Percentiles rank a stretch among this genome's conserved stretches.
Evolutionary conservation across 495 filamentous ascomycete species (phyloP).

Genomic region (Annulohypoxylon maeteangense): DNA sequence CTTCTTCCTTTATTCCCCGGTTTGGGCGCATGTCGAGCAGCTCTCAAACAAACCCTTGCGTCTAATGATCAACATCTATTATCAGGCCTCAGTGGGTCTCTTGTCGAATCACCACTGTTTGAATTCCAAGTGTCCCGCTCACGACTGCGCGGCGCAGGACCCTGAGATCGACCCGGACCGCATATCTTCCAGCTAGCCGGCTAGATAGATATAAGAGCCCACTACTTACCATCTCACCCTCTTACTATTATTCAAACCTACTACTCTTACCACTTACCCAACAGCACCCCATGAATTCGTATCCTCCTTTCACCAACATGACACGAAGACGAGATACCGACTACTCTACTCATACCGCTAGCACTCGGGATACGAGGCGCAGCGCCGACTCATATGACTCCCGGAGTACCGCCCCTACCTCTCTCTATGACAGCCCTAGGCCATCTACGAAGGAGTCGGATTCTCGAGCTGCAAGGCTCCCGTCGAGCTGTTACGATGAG

Average conservation of each 20-base stretch:
- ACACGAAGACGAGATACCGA: conserved; percentile 44
- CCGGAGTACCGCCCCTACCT: conserved; percentile 74
- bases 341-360: conserved; percentile 55
- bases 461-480: conserved; percentile 49
- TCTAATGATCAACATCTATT: conserved; percentile 41
- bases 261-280: conserved; percentile 16
- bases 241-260: conserved; percentile 18
- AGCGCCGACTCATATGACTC: conserved; percentile 73
- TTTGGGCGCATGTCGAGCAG: conserved; percentile 45
- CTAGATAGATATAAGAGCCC: conserved; percentile 41
- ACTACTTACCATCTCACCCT: conserved; percentile 1
- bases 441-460: conserved; percentile 60
- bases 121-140: conserved; percentile 43
- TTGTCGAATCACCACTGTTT: conserved; percentile 37
- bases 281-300: conserved; percentile 32
- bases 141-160: conserved; percentile 37
- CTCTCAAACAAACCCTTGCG: conserved; percentile 45
- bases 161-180: conserved; percentile 38
- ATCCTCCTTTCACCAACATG: conserved; percentile 37
- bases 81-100: conserved; percentile 47
- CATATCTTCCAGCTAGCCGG: conserved; percentile 12
- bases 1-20: conserved; percentile 37
- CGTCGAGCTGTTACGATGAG: conserved; percentile 55
- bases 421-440: conserved; percentile 65
- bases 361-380: conserved; percentile 68